phyloP scores from a whole-genome alignment of 768 basidiomycete genomes.

The Calocybe gangraenosa region DNA sequence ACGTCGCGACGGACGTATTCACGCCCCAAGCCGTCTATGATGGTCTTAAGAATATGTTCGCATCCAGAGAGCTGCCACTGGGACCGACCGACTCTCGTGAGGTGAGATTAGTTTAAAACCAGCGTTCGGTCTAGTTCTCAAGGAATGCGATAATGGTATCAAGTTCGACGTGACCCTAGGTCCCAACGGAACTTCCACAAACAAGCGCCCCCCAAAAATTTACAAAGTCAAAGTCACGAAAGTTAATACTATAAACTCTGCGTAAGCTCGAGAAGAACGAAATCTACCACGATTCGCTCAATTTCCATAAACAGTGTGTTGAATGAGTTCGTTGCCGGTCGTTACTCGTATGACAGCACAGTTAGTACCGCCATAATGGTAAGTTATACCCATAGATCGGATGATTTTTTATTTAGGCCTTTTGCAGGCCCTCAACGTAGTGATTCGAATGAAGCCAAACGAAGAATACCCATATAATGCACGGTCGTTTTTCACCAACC shows the following conservation, averaged over 20 bases:
- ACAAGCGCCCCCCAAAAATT: slow-evolving; percentile 38
- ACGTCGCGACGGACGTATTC: slow-evolving; percentile 56
- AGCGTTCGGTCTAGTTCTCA: slow-evolving; percentile 26
- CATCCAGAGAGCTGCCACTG: slow-evolving; percentile 9
- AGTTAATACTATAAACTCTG: slow-evolving; percentile 52
- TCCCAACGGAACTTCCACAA: slow-evolving; percentile 34
- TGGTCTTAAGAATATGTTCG: slow-evolving; percentile 48
- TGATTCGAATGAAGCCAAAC: slow-evolving; percentile 71
- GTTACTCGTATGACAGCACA: slow-evolving; percentile 63
- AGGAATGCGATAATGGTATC: neutral
- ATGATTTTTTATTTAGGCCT: neutral
- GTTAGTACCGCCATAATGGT: slow-evolving; percentile 63
- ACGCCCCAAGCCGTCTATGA: slow-evolving; percentile 72
- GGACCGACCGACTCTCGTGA: slow-evolving; percentile 5
- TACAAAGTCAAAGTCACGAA: slow-evolving; percentile 52
- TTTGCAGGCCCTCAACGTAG: slow-evolving; percentile 64
- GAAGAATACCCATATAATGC: slow-evolving; percentile 66
- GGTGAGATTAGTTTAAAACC: slow-evolving; percentile 9
- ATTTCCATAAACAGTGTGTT: slow-evolving; percentile 42
- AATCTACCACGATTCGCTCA: neutral
- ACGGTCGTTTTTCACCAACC: slow-evolving; percentile 67
- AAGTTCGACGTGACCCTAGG: slow-evolving; percentile 24
- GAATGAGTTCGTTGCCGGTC: slow-evolving; percentile 55
- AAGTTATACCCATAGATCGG: slow-evolving; percentile 12
- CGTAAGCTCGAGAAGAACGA: slow-evolving; percentile 22